Base-by-base conservation (phyloP, 805 yeast genomes). In the Pichia scutulata region DNA sequence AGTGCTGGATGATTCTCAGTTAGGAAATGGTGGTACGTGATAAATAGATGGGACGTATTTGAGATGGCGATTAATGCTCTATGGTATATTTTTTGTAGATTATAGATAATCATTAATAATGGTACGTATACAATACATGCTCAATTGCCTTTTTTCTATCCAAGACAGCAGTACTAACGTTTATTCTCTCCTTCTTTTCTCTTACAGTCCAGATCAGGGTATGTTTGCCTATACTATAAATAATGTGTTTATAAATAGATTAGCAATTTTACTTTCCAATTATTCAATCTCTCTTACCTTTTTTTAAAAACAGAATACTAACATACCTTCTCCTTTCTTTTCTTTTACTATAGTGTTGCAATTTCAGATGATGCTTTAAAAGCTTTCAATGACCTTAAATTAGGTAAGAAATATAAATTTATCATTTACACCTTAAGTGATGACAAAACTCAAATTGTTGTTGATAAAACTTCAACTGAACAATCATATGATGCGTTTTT, bases 321-420 rank as follows among this genome's bases (percentile, higher is more conserved):
- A 49, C 52, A 41, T 23, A 24, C 24, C n/a, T 26, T 14, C 37
- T 24, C 12, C 8, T 25, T 3, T 18, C 22, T 9, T 5, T 18
- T 16, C 25, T 43, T 18, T 24, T 43, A 16, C 18, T 49, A 39
- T 56, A 82, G 93, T 74, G 92, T 86, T 66, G 82, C 87, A 58
- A 87, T 86, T 63, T 82, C 86, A 62, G 72, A 92, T 70, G 97
- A 89, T 16, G 89, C 97, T 58, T 78, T 92, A 68, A 75, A 81
- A 60, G 96, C 97, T 52, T 93, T 90, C 84, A 89, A 92, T 70
- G 97, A 90, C 67, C 81, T 93, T 72, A 93, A 93, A 77, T 80
- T 92, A 67, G 96, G 97, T 61, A 88, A 87, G 75, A 86, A 86
- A 74, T 75, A 71, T 75, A 92, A 86, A 76, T 93, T 77, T 68